Base-by-base conservation (phyloP, 768 basidiomycete genomes). In the Russula sp. region DNA sequence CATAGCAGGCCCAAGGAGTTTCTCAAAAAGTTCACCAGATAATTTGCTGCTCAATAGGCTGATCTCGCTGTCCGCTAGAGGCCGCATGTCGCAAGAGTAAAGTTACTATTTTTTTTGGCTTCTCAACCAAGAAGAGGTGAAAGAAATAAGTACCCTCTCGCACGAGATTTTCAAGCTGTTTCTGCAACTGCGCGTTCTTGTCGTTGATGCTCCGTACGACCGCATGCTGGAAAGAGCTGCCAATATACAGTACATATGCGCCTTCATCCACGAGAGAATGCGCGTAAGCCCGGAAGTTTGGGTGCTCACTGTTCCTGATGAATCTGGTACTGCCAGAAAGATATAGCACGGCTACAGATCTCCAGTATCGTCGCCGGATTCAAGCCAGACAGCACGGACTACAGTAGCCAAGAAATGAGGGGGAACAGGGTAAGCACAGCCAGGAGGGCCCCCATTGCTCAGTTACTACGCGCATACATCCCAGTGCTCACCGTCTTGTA, bases 291-390 rank as follows among this genome's bases (percentile, higher is more conserved):
- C 11, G 7, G 11, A 36, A 46, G 32, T 8, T 22, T 38, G 9
- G 32, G 6, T 26, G 69, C 75, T 62, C 61, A 89, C 91, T 83
- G 86, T 77, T 94, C 92, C 75, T 94, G 92, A 67, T 90, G 89
- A 57, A 87, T 83, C 71, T 94, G 92, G 73, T 94, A 94, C 73
- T 92, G 89, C 92, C 92, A 94, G 73, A 94, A 94, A 4, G 91
- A 89, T 62, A 93, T 82, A 5, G 92, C 90, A 89, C 92, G 84
- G 71, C 84, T 86, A 73, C 89, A 92, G 53, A 93, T 90, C 71
- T 94, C 92, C 58, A 92, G 75, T 59, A 93, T 86, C 32, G 81
- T 82, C 0, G 86, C 82, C 16, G 92, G 92, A 30, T 81, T 84
- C 51, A 94, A 73, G 0, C 92, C 92, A 30, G 92, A 92, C 52